Evolutionary conservation across 148 eudicot species (phyloP), one percentile per base, ranked within the genome.

Genomic region (Cornus florida): DNA sequence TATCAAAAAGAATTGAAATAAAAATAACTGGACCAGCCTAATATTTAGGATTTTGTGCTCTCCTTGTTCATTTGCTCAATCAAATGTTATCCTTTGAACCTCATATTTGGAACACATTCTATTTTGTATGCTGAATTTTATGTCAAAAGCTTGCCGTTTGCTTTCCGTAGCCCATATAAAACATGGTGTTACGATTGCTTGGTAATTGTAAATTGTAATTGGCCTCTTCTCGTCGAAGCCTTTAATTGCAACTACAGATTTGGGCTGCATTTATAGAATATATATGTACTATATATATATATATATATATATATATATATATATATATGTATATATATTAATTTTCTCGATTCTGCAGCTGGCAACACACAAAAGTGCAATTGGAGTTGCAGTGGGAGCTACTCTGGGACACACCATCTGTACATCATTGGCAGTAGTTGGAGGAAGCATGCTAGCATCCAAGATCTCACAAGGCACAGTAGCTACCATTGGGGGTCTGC

Each of bases 371-470:
- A 95, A 95, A 74, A 95, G 92, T 56, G 98, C 97, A 3, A 70
- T 95, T 70, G 99, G 99, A 59, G 99, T 95, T 43, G 95, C 97
- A 3, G 62, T 91, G 28, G 99, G 99, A 64, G 99, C 97, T 46
- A 81, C 68, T 7, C 16, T 94, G 20, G 98, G 98, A 24, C 98
- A 93, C 81, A 85, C 92, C 0, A 87, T 95, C 13, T 95, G 99
- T 71, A 95, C 99, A n/a, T n/a, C n/a, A n/a, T n/a, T n/a, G n/a
- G n/a, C n/a, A n/a, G n/a, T n/a, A n/a, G n/a, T n/a, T n/a, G n/a
- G n/a, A n/a, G n/a, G n/a, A n/a, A n/a, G n/a, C n/a, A n/a, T n/a
- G n/a, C n/a, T n/a, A n/a, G n/a, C n/a, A n/a, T n/a, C n/a, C n/a
- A n/a, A n/a, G n/a, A n/a, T n/a, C n/a, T n/a, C n/a, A n/a, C n/a